Conservation (phyloP, 352 stramenopile species). For the Globisporangium paddicum region DNA sequence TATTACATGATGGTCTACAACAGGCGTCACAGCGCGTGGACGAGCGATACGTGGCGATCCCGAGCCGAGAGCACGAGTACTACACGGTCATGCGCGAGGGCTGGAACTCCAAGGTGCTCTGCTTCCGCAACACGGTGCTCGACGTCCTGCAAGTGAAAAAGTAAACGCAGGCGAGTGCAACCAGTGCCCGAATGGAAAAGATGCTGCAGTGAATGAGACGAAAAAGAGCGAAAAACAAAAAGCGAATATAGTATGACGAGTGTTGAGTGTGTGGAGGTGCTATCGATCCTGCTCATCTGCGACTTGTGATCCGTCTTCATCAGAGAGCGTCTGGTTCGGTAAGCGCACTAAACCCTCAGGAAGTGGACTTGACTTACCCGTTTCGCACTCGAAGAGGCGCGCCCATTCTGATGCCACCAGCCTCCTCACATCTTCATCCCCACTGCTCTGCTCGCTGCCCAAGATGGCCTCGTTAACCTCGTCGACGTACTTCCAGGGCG, state of each 20-base stretch:
- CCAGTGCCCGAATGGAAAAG: neutral
- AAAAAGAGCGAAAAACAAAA: neutral
- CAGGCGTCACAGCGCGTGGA: conserved; percentile 15
- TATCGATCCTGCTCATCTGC: neutral
- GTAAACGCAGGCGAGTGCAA: neutral
- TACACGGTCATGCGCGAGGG: conserved; percentile 65
- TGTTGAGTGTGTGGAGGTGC: neutral
- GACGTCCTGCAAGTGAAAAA: conserved; percentile 49
- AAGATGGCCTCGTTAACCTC: neutral
- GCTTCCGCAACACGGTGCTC: conserved; percentile 50
- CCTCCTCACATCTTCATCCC: neutral
- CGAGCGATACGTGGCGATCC: conserved; percentile 58
- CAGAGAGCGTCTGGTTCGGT: neutral
- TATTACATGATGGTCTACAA: neutral
- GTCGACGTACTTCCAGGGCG: conserved; percentile 67
- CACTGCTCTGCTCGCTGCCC: no score
- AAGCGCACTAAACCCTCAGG: neutral
- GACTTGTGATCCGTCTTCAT: no score
- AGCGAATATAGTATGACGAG: conserved; percentile 7
- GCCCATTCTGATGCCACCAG: neutral
- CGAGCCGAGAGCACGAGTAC: conserved; percentile 76
- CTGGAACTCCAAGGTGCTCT: conserved; percentile 70
- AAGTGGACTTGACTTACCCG: neutral
- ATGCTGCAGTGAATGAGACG: neutral
- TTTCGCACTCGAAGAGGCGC: neutral